Conservation (phyloP, 1,139 yeast species). For the Geotrichum siamense region DNA sequence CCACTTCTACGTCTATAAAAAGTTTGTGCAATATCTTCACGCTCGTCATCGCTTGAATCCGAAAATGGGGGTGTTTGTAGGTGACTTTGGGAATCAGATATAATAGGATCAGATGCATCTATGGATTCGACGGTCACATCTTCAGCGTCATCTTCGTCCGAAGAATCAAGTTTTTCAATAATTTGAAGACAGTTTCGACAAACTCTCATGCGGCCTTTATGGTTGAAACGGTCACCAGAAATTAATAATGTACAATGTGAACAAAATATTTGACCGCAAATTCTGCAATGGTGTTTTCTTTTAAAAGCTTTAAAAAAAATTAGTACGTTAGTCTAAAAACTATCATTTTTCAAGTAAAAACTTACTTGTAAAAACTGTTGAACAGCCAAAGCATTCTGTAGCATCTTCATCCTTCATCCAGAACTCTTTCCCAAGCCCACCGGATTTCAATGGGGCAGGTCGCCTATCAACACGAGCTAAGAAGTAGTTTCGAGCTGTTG, state of each 20-base stretch:
- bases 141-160: slow-evolving; percentile 21
- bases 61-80: slow-evolving; percentile 19
- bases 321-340: not conserved
- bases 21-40: slow-evolving; percentile 6
- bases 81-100: slow-evolving; percentile 8
- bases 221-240: slow-evolving; percentile 64
- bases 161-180: slow-evolving; percentile 38
- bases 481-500: slow-evolving; percentile 23
- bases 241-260: slow-evolving; percentile 75
- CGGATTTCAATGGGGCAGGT: slow-evolving; percentile 23
- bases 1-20: slow-evolving; percentile 27
- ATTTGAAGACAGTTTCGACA: slow-evolving; percentile 70
- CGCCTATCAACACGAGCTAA: slow-evolving; percentile 22
- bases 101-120: slow-evolving; percentile 9
- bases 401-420: slow-evolving; percentile 94
- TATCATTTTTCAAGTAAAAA: too few relatives aligned
- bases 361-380: slow-evolving; percentile 52
- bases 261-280: slow-evolving; percentile 95
- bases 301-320: slow-evolving; percentile 44
- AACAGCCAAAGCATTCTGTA: slow-evolving; percentile 71
- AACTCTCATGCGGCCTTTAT: slow-evolving; percentile 66
- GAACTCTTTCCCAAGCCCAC: slow-evolving; percentile 47
- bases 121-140: slow-evolving; percentile 10
- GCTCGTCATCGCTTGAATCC: slow-evolving; percentile 4
- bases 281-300: slow-evolving; percentile 89